phyloP scores from a whole-genome alignment of 176 grass and related monocot species.

The Pontederia paniculata region DNA sequence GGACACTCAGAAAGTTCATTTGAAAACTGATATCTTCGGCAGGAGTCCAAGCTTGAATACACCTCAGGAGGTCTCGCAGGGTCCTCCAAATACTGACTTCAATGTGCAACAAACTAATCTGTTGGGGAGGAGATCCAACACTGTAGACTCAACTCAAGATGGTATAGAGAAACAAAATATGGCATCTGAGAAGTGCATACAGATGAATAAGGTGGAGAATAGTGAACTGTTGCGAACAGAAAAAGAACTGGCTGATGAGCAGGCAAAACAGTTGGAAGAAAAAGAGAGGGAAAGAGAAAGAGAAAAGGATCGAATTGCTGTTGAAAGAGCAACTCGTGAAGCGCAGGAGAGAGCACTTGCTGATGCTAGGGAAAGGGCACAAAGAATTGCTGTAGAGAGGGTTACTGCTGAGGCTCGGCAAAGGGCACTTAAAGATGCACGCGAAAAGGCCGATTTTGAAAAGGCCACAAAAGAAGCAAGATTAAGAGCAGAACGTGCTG shows the following conservation, averaged over 20 bases:
- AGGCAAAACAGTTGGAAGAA: conserved; percentile 16
- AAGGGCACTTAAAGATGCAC: conserved; percentile 51
- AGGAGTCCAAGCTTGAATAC: conserved; percentile 13
- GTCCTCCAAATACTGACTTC: background rate
- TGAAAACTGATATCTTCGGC: conserved; percentile 14
- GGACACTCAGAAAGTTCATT: conserved; percentile 5
- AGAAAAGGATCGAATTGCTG: conserved; percentile 77
- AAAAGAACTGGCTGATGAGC: conserved; percentile 14
- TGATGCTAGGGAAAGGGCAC: conserved; percentile 52
- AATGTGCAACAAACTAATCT: conserved; percentile 19
- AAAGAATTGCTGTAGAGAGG: conserved; percentile 64
- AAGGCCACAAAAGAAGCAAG: conserved; percentile 65
- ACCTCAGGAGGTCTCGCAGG: conserved; percentile 4
- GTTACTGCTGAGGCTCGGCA: conserved; percentile 59
- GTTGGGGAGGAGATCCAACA: conserved; percentile 15
- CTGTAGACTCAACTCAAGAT: conserved; percentile 19
- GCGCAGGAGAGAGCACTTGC: conserved; percentile 58
- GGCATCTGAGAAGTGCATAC: conserved; percentile 28
- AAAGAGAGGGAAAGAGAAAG: conserved; percentile 60
- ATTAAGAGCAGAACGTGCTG: conserved; percentile 76
- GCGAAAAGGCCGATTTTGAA: conserved; percentile 57
- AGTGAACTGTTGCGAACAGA: conserved; percentile 8
- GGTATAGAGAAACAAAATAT: conserved; percentile 18
- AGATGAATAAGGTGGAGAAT: conserved; percentile 31
- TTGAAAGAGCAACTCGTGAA: conserved; percentile 79